Base-by-base conservation (phyloP, 192 early-diverging fungal species). In the Rhizoclosmatium globosum region DNA sequence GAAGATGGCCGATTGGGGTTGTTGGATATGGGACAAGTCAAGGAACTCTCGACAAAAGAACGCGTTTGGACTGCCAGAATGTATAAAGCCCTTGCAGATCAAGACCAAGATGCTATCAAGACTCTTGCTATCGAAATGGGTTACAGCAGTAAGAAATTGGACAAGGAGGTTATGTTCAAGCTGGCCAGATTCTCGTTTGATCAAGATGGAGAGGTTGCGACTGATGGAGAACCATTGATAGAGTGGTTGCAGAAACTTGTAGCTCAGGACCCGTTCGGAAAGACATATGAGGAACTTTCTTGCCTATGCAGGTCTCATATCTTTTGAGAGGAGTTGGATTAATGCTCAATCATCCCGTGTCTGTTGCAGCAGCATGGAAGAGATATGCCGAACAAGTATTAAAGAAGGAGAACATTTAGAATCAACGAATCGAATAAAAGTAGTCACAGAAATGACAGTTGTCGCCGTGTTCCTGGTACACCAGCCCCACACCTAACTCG, bases 401-500 rank as follows among this genome's bases (percentile, higher is more conserved):
- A 44, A 79, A 72, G 47, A 43, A 69, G 42, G 60, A n/a, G 13
- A 47, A 48, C 17, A 53, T 53, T 53, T 53, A 53, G 6, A 13
- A 53, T 13, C 6, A 53, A 53, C 1, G 17, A 64, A 64, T 21
- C 2, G 13, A 64, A 64, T 64, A 64, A 64, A 64, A 31, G 31
- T 41, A 39, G 13, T 23, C 15, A 41, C 15, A 21, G 15, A 4
- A 59, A 72, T 72, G 70, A 23, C 15, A 21, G 70, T 72, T 7
- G 70, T 72, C 19, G 48, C 19, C 38, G 70, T 72, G 48, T 76
- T 93, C 56, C 86, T 95, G 13, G 87, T 92, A 19, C 89, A 87
- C 45, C 92, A 91, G n/a, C 71, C 92, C 91, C 9, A 87, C 83
- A 23, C 62, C 65, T 67, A 60, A n/a, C 23, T 23, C 21, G 6